Evolutionary conservation across 1,139 yeast species (phyloP), one percentile per base, ranked within the genome.

Genomic region (Magnusiomyces sp.): DNA sequence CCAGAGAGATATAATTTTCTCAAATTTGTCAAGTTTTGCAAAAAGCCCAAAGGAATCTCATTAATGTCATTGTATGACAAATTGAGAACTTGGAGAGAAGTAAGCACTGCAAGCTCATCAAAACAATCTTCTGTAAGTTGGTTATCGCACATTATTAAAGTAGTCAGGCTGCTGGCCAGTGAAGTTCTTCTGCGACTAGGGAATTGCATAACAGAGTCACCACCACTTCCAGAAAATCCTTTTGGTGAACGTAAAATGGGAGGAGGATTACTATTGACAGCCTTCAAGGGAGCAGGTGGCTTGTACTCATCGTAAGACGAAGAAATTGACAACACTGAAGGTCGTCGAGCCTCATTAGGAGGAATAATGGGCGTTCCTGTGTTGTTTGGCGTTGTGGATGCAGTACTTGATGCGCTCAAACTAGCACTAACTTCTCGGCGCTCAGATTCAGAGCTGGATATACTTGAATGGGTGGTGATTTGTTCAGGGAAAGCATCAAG

Each of bases 1-100:
- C 98, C 98, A 0, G 95, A 83, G 40, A 92, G 64, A 60, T 78
- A 87, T n/a, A 94, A 70, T 55, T 81, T 89, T 4, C 75, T 75
- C 55, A 92, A 69, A 36, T 73, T 70, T 1, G 72, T 69, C 55
- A 87, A 69, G 45, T 83, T 74, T 43, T 82, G 68, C 23, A 85
- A 66, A 0, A 86, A 81, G 2, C 92, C 90, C 19, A 73, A 71
- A 0, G 95, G 95, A 34, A 92, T 78, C 59, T 94, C 97, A 43
- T 82, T 70, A 42, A 94, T 66, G 56, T 83, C 92, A 61, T 92
- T 94, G 64, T 90, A 90, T 0, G 95, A 80, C 53, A 92, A 64
- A 59, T 92, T 89, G 57, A 94, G 71, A 1, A 76, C 68, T 54
- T 77, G 79, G 55, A 94, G 69, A 48, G 81, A 78, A 1, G 71